phyloP scores from a whole-genome alignment of 2,329 filamentous ascomycete genomes.

The Fusarium sp. region DNA sequence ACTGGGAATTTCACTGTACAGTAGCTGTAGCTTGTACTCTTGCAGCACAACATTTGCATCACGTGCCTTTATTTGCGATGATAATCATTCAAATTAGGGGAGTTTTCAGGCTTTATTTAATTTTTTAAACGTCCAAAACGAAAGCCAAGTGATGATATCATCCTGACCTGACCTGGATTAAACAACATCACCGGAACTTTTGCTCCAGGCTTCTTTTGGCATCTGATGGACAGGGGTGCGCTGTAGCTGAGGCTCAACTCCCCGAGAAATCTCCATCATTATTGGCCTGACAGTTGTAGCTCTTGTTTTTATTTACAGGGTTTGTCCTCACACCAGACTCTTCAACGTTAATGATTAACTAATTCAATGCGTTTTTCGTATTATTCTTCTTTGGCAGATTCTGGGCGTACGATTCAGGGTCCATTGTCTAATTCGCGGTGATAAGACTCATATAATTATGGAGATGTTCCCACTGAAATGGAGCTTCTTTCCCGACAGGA shows the following conservation, averaged over 20 bases:
- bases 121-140: background rate
- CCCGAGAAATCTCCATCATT: slow-evolving; percentile 6
- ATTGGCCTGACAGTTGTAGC: slow-evolving; percentile 3
- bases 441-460: slow-evolving; percentile 4
- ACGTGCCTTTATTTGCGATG: slow-evolving; percentile 27
- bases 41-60: slow-evolving; percentile 14
- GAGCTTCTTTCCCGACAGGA: background rate
- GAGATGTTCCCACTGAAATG: slow-evolving; percentile 17
- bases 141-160: slow-evolving; percentile 19
- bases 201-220: slow-evolving; percentile 9
- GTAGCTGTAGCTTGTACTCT: background rate
- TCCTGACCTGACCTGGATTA: background rate
- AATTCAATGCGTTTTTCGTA: background rate
- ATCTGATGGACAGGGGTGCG: slow-evolving; percentile 20
- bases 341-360: background rate
- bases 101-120: background rate
- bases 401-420: background rate
- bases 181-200: slow-evolving; percentile 22
- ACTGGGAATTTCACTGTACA: slow-evolving; percentile 42
- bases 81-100: background rate
- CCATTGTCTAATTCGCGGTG: background rate
- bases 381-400: background rate
- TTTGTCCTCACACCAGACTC: background rate
- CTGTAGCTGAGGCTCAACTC: slow-evolving; percentile 24
- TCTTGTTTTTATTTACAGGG: slow-evolving; percentile 1